Base-by-base conservation (phyloP, 805 yeast species). In the Metschnikowia drakensbergensis region DNA sequence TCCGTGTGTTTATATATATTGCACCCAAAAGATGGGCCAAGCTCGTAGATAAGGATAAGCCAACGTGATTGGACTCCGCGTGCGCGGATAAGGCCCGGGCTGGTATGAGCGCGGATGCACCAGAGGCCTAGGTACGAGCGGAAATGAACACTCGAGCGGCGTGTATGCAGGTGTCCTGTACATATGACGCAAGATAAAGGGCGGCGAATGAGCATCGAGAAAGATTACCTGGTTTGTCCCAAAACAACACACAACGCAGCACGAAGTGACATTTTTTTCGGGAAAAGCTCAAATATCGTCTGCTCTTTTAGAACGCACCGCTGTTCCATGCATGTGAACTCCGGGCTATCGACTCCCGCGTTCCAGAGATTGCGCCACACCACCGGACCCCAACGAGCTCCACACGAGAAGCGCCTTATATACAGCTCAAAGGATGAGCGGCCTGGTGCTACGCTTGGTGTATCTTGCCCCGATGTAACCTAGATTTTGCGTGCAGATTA, bases 1-100 rank as follows among this genome's bases (percentile, higher is more conserved):
- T 17, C 27, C n/a, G 31, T 32, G 23, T 23, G 45, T 33, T 42
- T 34, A 38, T 37, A 26, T 33, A 32, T 26, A 17, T 43, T 43
- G 46, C 42, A 43, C 28, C 22, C 46, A 28, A n/a, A n/a, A 13
- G 25, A 26, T 30, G 42, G 37, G 34, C 37, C 17, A 22, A 25
- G 35, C 36, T 25, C 43, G 48, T 46, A 49, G 51, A 49, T 52
- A 52, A 27, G 37, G 37, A 42, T 23, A 23, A 26, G 39, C 10
- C 17, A 27, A 27, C 37, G 23, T 37, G 32, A 30, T 36, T 35
- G 43, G 35, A 26, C 42, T 44, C 25, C 17, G 37, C 27, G 33
- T 30, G 42, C 43, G 47, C 29, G 36, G 43, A 37, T 34, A 36
- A 37, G 31, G 13, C 28, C 5, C 3, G 22, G 13, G 36, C 25